Percentiles rank a stretch among this genome's conserved stretches.
Evolutionary conservation across 768 basidiomycete genomes (phyloP).

Genomic region (Phaffia tasmanica): DNA sequence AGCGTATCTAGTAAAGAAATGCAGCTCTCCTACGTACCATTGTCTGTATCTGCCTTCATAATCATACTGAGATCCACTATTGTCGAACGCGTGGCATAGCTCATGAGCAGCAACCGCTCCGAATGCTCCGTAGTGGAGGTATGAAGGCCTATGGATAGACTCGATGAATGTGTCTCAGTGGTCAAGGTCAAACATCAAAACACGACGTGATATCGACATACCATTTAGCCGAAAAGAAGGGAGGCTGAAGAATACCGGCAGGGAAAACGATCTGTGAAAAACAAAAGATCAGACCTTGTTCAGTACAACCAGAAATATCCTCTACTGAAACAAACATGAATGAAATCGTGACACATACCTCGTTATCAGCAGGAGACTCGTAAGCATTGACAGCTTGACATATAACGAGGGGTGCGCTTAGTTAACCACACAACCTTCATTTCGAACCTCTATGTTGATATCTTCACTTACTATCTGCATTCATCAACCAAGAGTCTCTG

Average conservation of each 20-base stretch:
- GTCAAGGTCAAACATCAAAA: conserved; percentile 24
- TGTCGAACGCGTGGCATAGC: conserved; percentile 70
- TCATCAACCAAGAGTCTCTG: conserved; percentile 73
- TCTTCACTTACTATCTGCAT: conserved; percentile 28
- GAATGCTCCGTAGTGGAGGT: conserved; percentile 83
- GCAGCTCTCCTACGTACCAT: conserved; percentile 62
- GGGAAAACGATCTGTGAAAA: conserved; percentile 68
- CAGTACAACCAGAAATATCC: too few relatives aligned
- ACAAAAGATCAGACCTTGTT: too few relatives aligned
- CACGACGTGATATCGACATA: conserved; percentile 34
- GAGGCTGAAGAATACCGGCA: conserved; percentile 84
- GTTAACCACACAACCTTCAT: too few relatives aligned
- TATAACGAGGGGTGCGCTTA: not conserved
- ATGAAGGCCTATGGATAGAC: conserved; percentile 55
- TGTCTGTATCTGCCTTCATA: conserved; percentile 73
- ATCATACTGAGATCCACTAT: conserved; percentile 79
- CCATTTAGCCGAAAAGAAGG: conserved; percentile 78
- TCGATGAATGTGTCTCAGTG: not conserved
- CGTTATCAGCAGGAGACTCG: conserved; percentile 74
- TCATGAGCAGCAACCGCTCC: conserved; percentile 89
- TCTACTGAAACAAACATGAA: too few relatives aligned
- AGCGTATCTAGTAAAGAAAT: not conserved
- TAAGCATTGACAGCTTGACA: conserved; percentile 59
- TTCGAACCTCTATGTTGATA: not conserved
- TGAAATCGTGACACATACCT: conserved; percentile 33